Evolutionary conservation across 208 protist genomes (phyloP).

Genomic region (Trichomonas gallinae): DNA sequence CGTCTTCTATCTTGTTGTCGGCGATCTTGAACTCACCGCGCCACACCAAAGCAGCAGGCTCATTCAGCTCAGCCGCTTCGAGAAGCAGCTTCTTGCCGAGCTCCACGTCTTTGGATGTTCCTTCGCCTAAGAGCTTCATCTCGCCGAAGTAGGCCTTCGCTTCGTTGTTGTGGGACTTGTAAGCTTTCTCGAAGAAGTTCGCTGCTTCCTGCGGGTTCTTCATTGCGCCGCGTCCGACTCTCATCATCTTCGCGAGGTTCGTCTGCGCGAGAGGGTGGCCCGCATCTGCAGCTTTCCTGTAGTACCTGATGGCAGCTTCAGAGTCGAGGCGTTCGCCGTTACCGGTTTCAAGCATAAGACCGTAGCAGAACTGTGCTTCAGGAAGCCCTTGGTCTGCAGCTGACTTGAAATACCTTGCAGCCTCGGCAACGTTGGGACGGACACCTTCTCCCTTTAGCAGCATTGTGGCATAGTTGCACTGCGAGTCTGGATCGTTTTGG

Average conservation of each 20-base stretch:
- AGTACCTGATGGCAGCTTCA: neutral
- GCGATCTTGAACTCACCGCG: neutral
- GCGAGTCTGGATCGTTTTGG: neutral
- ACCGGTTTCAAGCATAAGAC: neutral
- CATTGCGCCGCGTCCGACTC: neutral
- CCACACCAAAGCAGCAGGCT: neutral
- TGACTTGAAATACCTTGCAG: neutral
- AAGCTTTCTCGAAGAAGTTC: neutral
- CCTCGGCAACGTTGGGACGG: neutral
- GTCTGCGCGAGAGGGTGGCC: neutral
- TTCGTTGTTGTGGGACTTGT: neutral
- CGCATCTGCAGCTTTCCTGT: neutral
- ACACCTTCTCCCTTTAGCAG: neutral
- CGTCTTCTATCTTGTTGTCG: neutral
- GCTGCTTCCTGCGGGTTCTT: neutral
- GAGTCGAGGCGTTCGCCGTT: neutral
- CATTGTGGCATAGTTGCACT: neutral
- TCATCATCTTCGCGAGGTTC: neutral
- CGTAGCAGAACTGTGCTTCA: neutral
- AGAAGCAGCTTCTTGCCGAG: neutral
- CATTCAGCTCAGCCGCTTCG: neutral
- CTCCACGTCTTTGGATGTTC: neutral
- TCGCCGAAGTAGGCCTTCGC: neutral
- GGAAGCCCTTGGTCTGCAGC: neutral
- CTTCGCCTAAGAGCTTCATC: neutral